Percentiles rank a stretch among this genome's conserved stretches.
Evolutionary conservation across 805 yeast genomes (phyloP).

Genomic region (Scheffersomyces ergatensis): DNA sequence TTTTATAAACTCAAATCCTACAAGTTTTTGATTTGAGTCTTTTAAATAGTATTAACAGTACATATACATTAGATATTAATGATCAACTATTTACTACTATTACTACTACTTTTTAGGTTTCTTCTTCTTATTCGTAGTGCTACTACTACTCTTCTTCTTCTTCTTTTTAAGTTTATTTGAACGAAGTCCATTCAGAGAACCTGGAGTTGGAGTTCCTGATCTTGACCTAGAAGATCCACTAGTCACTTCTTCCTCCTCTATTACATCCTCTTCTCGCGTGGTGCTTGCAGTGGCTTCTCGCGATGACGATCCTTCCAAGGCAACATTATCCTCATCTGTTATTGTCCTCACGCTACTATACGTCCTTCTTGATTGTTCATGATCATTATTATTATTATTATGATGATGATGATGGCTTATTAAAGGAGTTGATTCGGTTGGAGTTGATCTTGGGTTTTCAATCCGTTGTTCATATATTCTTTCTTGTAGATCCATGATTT

Average conservation of each 20-base stretch:
- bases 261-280: not conserved
- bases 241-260: not conserved
- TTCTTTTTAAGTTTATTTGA: not conserved
- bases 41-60: too few relatives aligned
- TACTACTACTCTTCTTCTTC: not conserved
- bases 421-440: slow-evolving; percentile 7
- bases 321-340: not conserved
- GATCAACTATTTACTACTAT: too few relatives aligned
- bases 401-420: not conserved
- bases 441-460: slow-evolving; percentile 1
- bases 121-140: not conserved
- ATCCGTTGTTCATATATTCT: slow-evolving; percentile 27
- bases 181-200: not conserved
- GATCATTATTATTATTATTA: too few relatives aligned
- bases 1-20: too few relatives aligned
- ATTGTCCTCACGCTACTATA: not conserved
- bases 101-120: not conserved
- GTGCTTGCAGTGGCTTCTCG: not conserved
- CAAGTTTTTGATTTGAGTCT: too few relatives aligned
- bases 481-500: slow-evolving; percentile 31
- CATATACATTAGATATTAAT: too few relatives aligned
- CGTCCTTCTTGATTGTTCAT: not conserved
- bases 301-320: not conserved
- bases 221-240: not conserved
- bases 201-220: not conserved